Evolutionary conservation across 305 asterid species (phyloP).

Genomic region (Caryopteris hybrid): DNA sequence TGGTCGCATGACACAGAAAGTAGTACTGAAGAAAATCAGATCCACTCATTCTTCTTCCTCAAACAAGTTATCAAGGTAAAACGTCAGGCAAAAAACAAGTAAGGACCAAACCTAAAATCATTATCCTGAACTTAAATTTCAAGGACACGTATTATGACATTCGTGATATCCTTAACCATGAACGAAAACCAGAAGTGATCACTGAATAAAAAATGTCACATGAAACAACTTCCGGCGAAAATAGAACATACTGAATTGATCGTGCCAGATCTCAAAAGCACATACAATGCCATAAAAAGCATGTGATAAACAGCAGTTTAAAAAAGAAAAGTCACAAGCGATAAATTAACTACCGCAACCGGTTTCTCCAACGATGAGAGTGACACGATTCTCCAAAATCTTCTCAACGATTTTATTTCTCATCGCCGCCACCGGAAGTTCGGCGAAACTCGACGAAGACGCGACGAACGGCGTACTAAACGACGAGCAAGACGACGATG

Average conservation of each 20-base stretch:
- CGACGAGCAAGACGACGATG: slow-evolving; percentile 34
- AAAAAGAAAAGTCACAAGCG: not conserved
- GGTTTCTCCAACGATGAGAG: slow-evolving; percentile 86
- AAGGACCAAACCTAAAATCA: not conserved
- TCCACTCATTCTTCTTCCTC: too few relatives aligned
- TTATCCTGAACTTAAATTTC: not conserved
- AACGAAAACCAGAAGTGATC: not conserved
- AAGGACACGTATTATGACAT: not conserved
- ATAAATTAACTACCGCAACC: slow-evolving; percentile 63
- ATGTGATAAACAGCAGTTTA: not conserved
- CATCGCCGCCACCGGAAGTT: slow-evolving; percentile 60
- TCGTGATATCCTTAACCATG: not conserved
- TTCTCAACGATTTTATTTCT: slow-evolving; percentile 63
- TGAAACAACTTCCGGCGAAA: not conserved
- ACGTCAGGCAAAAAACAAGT: too few relatives aligned
- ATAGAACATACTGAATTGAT: not conserved
- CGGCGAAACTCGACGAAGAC: slow-evolving; percentile 37
- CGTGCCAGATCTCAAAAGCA: not conserved
- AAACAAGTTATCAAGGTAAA: too few relatives aligned
- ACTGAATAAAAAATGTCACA: not conserved
- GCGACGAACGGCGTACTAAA: slow-evolving; percentile 28
- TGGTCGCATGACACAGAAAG: not conserved
- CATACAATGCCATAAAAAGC: not conserved
- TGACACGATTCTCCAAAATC: slow-evolving; percentile 77
- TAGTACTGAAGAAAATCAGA: too few relatives aligned